Conservation (phyloP, 768 basidiomycete species). For the Rhodosporidiobolus sp. region DNA sequence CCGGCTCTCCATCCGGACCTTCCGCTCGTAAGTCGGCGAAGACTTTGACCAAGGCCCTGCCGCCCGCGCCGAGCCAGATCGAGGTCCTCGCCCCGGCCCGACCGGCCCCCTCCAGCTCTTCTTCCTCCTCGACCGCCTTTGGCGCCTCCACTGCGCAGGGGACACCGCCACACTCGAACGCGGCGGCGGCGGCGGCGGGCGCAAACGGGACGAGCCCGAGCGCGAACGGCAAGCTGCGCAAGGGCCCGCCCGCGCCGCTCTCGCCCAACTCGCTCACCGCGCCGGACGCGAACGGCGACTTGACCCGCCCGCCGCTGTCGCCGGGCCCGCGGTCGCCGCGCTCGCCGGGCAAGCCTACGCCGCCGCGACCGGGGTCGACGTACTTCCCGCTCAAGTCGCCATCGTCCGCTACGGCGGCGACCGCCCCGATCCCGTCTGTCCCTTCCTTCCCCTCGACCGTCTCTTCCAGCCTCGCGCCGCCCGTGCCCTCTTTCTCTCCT, state of each 20-base stretch:
- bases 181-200: too few species aligned
- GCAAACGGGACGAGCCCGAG: too few species aligned
- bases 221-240: not conserved
- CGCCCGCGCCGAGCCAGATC: constrained; percentile 3
- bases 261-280: not conserved
- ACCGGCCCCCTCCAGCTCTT: not conserved
- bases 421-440: not conserved
- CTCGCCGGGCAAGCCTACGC: not conserved
- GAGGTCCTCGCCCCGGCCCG: not conserved
- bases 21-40: not conserved
- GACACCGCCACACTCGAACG: too few species aligned
- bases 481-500: not conserved
- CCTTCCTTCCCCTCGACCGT: not conserved
- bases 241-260: not conserved
- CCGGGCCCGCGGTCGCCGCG: not conserved
- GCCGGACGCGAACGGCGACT: not conserved
- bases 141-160: too few species aligned
- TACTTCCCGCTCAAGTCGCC: not conserved
- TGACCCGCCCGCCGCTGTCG: not conserved
- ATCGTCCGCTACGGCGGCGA: not conserved
- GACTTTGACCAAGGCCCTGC: not conserved
- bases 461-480: not conserved
- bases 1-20: too few species aligned
- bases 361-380: not conserved
- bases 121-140: not conserved